These are phyloP conservation scores for Perkinsela sp. DNA, from an alignment of 208 protist species.

Conservation along the genomic window DNA sequence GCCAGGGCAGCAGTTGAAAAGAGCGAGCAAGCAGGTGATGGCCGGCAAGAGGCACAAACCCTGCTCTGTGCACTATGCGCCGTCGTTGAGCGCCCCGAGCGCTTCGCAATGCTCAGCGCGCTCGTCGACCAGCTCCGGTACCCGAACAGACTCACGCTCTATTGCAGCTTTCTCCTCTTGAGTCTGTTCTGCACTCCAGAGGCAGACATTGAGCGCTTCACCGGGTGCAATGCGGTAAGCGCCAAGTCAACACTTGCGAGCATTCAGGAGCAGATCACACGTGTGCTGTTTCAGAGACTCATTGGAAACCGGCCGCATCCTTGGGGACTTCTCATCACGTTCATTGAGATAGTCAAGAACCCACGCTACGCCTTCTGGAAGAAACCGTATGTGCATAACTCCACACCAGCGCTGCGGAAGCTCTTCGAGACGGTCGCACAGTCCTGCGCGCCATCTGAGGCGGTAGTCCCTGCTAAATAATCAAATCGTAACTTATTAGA, in stretches of 20 bases:
- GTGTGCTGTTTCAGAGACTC: constrained; percentile 82
- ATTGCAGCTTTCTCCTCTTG: constrained; percentile 86
- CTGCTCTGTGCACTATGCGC: constrained; percentile 74
- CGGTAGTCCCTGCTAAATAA: too few species aligned
- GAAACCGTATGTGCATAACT: constrained; percentile 59
- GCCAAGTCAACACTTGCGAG: constrained; percentile 26
- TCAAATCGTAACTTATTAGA: too few species aligned
- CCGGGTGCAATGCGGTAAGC: constrained; percentile 2
- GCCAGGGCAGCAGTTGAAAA: constrained; percentile 4
- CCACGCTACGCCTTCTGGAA: constrained; percentile 73
- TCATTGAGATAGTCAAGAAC: constrained; percentile 95
- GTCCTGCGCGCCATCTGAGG: constrained; percentile 8
- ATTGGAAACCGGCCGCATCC: constrained; percentile 91
- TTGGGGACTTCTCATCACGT: constrained; percentile 95
- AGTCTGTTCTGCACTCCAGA: constrained; percentile 69
- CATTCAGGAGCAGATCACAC: constrained; percentile 84
- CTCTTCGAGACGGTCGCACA: constrained; percentile 74
- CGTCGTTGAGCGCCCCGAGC: constrained; percentile 62
- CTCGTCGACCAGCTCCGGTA: constrained; percentile 94
- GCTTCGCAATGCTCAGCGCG: constrained; percentile 84
- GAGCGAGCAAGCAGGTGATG: constrained; percentile 1
- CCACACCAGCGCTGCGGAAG: constrained; percentile 59
- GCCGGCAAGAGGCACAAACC: constrained; percentile 39
- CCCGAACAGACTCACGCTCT: constrained; percentile 96
- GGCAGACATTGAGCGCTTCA: constrained; percentile 6